Conservation (phyloP, 2,329 filamentous ascomycete species). For the Colletotrichum sp. region DNA sequence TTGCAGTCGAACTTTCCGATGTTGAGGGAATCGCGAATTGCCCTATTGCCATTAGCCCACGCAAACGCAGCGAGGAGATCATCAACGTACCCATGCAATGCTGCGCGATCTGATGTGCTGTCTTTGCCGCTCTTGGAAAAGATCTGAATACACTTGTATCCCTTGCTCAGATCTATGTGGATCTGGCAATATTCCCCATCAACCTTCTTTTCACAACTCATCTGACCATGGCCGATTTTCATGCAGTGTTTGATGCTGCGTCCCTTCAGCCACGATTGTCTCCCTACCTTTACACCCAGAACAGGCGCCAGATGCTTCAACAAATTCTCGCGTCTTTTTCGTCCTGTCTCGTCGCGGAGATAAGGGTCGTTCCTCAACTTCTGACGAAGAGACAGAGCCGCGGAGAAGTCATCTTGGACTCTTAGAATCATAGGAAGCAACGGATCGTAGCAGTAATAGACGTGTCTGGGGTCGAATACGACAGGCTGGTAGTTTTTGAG, state of each 20-base stretch:
- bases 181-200: conserved; percentile 93
- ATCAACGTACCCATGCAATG: conserved; percentile 58
- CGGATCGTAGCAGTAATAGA: conserved; percentile 70
- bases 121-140: conserved; percentile 95
- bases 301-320: conserved; percentile 52
- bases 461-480: conserved; percentile 58
- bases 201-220: conserved; percentile 83
- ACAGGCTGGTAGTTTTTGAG: conserved; percentile 78
- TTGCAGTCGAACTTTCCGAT: conserved; percentile 64
- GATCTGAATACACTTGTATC: conserved; percentile 68
- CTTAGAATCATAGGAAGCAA: conserved; percentile 72
- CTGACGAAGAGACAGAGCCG: conserved; percentile 62
- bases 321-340: conserved; percentile 23
- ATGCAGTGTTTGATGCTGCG: conserved; percentile 78
- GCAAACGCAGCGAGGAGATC: not conserved
- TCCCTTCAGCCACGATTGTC: conserved; percentile 69
- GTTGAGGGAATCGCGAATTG: conserved; percentile 68
- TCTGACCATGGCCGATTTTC: conserved; percentile 62
- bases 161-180: conserved; percentile 72
- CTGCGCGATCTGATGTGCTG: conserved; percentile 73
- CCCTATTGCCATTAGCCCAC: conserved; percentile 36
- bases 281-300: conserved; percentile 68
- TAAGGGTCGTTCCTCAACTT: conserved; percentile 29
- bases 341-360: conserved; percentile 24
- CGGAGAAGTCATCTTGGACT: conserved; percentile 71